Evolutionary conservation across 768 basidiomycete genomes (phyloP), one percentile per base, ranked within the genome.

Genomic region (Sporobolomyces pararoseus): DNA sequence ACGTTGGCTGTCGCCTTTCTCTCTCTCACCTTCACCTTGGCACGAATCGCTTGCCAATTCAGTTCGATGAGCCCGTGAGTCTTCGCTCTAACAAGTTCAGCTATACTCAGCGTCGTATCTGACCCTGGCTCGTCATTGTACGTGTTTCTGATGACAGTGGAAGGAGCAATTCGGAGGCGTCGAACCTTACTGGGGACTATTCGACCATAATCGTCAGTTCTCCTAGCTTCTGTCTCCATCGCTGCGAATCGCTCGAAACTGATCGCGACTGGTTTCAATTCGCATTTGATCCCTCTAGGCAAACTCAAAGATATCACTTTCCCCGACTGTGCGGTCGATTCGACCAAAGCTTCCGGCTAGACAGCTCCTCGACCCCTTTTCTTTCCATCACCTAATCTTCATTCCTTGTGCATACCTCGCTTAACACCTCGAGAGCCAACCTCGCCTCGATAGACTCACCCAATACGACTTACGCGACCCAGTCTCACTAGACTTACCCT

Each of bases 261-360:
- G 52, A 29, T 16, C 34, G 19, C 52, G 6, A 12, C 7, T 54
- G 29, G 31, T 27, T 27, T 32, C 29, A 7, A 31, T 12, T 10
- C 50, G 50, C 19, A 44, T 44, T 44, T 19, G 50, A 29, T 16
- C n/a, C n/a, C n/a, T 31, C 25, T 25, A 60, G 58, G 58, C 17
- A 86, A 84, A 29, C 83, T 90, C 76, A 90, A 91, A 81, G 81
- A 82, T 75, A 80, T 91, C 78, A 87, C 82, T 25, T 84, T 91
- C 63, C 88, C 89, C 7, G 75, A 80, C 53, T 91, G 90, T 78
- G 17, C 37, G 1, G 37, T 70, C 64, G 68, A 70, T 55, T 70
- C 68, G 49, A 19, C 44, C 0, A 0, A 46, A 4, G n/a, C 63
- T 6, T 65, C 77, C 2, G 74, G 72, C 31, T 75, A 47, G 13